These are phyloP conservation scores for Stagonosporopsis rhizophila DNA, from an alignment of 2,329 filamentous ascomycete species.

Conservation along the genomic window DNA sequence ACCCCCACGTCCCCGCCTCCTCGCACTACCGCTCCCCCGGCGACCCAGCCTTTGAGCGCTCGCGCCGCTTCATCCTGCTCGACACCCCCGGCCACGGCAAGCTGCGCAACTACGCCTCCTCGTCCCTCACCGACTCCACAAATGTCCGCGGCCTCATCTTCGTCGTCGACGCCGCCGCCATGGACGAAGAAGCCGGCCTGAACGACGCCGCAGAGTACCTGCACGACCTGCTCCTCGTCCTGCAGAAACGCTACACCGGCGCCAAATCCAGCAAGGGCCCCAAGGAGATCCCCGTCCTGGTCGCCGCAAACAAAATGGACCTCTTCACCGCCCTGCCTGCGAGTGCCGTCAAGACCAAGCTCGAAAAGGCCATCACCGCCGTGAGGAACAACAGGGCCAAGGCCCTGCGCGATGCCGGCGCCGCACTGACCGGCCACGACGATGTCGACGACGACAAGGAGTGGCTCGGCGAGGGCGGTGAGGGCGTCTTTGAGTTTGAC, in stretches of 20 bases:
- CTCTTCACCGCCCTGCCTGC: conserved; percentile 91
- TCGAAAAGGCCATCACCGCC: conserved; percentile 82
- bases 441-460: conserved; percentile 71
- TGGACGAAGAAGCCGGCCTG: conserved; percentile 58
- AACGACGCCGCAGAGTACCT: conserved; percentile 82
- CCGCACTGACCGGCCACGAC: conserved; percentile 63
- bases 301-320: conserved; percentile 95
- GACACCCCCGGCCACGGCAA: conserved; percentile 98
- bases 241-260: conserved; percentile 75
- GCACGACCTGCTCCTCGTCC: conserved; percentile 81
- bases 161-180: conserved; percentile 78
- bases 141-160: conserved; percentile 78
- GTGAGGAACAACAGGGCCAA: conserved; percentile 77
- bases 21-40: conserved; percentile 70
- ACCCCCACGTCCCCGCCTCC: conserved; percentile 63
- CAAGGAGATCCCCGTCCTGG: conserved; percentile 72
- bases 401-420: conserved; percentile 81
- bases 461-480: conserved; percentile 83
- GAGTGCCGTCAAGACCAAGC: conserved; percentile 72
- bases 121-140: conserved; percentile 55
- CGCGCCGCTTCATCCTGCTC: conserved; percentile 75
- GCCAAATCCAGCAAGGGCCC: conserved; percentile 65
- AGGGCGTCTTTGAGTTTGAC: conserved; percentile 77
- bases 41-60: conserved; percentile 63
- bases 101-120: conserved; percentile 74